phyloP scores from a whole-genome alignment of 1,139 yeast species.

The Blastobotrys illinoisensis region DNA sequence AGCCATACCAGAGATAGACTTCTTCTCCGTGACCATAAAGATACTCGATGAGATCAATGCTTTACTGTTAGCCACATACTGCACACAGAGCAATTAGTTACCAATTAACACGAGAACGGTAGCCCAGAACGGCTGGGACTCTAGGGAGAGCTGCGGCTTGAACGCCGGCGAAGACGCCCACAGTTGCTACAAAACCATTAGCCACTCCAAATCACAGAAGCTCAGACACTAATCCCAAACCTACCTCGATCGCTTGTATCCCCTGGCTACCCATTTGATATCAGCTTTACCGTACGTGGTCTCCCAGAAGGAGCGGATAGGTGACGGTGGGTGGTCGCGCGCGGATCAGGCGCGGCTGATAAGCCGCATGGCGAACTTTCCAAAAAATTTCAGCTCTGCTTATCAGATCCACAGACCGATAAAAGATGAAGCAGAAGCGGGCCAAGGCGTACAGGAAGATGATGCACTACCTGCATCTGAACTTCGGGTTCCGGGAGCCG shows the following conservation, averaged over 20 bases:
- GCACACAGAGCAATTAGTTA: background rate
- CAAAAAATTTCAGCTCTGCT: background rate
- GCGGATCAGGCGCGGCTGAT: background rate
- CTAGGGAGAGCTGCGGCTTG: constrained; percentile 1
- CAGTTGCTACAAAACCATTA: constrained; percentile 2
- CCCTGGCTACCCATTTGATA: background rate
- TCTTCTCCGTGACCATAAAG: constrained; percentile 23
- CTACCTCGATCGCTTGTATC: background rate
- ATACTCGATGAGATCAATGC: constrained; percentile 24
- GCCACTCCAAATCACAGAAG: background rate
- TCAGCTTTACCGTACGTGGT: background rate
- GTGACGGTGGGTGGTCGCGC: background rate
- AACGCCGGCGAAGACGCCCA: constrained; percentile 5
- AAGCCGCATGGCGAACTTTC: background rate
- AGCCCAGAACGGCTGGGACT: constrained; percentile 8
- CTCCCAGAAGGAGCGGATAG: background rate
- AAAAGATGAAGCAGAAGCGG: constrained; percentile 85
- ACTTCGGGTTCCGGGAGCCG: constrained; percentile 91
- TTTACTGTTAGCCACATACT: background rate
- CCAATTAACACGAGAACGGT: constrained; percentile 8
- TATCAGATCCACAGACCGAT: background rate
- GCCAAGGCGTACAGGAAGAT: constrained; percentile 93
- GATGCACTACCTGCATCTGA: constrained; percentile 73
- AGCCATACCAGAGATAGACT: constrained; percentile 19
- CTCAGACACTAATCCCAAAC: background rate